These are phyloP conservation scores for Hypholoma sublateritium DNA, from an alignment of 768 basidiomycete genomes.

Conservation along the genomic window DNA sequence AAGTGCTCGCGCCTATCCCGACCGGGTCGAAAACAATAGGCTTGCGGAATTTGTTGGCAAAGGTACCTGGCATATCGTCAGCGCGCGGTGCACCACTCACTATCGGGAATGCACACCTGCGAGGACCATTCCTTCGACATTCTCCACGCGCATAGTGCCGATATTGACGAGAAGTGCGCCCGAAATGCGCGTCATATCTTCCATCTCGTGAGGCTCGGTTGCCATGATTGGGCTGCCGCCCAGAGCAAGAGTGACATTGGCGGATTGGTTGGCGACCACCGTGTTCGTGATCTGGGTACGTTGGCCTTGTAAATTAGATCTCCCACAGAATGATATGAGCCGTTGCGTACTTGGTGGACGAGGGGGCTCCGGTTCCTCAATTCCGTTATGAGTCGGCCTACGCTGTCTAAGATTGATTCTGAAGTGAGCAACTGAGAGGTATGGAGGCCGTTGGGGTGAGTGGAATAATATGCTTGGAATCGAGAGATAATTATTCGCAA, in stretches of 20 bases:
- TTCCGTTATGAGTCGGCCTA: slow-evolving; percentile 46
- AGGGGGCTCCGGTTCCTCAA: slow-evolving; percentile 62
- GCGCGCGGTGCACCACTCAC: not conserved
- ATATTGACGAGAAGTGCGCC: slow-evolving; percentile 83
- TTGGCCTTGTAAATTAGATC: too few relatives aligned
- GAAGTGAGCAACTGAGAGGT: not conserved
- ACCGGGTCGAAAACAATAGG: slow-evolving; percentile 92
- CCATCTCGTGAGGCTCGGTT: slow-evolving; percentile 78
- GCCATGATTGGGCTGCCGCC: slow-evolving; percentile 96
- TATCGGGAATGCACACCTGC: slow-evolving; percentile 46
- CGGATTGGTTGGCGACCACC: slow-evolving; percentile 87
- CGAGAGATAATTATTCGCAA: slow-evolving; percentile 43
- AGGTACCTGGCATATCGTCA: slow-evolving; percentile 32
- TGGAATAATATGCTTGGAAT: slow-evolving; percentile 32
- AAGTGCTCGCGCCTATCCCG: slow-evolving; percentile 80
- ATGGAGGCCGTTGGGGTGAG: slow-evolving; percentile 8
- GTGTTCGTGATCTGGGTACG: slow-evolving; percentile 76
- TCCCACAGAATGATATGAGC: too few relatives aligned
- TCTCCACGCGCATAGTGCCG: slow-evolving; percentile 64
- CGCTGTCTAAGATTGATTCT: slow-evolving; percentile 40
- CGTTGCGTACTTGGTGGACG: slow-evolving; percentile 66
- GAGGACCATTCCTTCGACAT: slow-evolving; percentile 70
- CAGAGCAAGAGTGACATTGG: slow-evolving; percentile 85
- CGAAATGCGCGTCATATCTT: slow-evolving; percentile 65
- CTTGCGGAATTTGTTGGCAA: slow-evolving; percentile 67